A percentile compares a stretch with the other conserved stretches of the same genome.
Conservation (phyloP, 225 moss, liverwort and hornwort genomes). For the Antitrichia curtipendula region DNA sequence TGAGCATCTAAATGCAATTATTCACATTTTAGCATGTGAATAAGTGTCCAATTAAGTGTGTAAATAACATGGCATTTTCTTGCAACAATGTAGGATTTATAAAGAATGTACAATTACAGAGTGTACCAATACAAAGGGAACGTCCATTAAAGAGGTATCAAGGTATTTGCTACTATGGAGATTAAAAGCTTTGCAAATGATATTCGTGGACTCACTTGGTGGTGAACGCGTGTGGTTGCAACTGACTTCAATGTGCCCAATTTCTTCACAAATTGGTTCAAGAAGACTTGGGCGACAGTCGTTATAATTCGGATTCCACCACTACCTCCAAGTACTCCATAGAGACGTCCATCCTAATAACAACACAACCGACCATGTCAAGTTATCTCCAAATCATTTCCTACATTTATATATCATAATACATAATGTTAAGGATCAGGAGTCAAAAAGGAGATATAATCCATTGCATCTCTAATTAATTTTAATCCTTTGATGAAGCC, state of each 20-base stretch:
- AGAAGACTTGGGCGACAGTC: constrained; percentile 67
- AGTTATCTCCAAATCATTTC: neutral
- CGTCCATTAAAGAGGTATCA: neutral
- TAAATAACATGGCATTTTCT: neutral
- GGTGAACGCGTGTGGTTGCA: constrained; percentile 51
- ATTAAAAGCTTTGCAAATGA: neutral
- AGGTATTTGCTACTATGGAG: neutral
- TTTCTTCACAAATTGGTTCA: constrained; percentile 44
- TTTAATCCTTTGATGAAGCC: neutral
- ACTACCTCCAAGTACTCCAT: constrained; percentile 66
- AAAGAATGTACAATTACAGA: neutral
- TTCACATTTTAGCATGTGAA: neutral
- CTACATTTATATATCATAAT: neutral
- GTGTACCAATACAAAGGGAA: neutral
- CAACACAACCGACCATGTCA: neutral
- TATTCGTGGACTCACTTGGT: constrained; percentile 22
- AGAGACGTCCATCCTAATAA: constrained; percentile 38
- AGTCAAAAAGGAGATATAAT: neutral
- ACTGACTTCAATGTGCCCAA: constrained; percentile 39
- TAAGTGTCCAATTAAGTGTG: accelerated
- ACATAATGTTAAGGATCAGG: neutral
- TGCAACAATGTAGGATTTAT: neutral
- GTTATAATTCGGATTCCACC: constrained; percentile 75
- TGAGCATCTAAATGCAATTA: neutral
- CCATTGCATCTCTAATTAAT: neutral